These are phyloP conservation scores for Suhomyces yuchorum DNA, from an alignment of 1,139 yeast species.

Conservation along the genomic window DNA sequence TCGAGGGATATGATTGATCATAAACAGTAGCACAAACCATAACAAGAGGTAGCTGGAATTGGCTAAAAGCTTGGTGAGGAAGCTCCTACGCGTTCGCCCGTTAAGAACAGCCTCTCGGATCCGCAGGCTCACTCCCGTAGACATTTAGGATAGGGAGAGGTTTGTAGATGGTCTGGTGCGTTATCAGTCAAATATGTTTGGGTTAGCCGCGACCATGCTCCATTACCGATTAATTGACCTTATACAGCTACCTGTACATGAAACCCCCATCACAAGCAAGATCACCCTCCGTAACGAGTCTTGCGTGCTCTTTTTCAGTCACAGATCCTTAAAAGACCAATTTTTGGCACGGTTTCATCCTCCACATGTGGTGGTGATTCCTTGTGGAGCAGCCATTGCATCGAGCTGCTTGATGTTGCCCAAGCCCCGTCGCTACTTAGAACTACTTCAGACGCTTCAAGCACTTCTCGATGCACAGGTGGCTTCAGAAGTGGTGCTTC, in stretches of 20 bases:
- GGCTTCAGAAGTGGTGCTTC: slow-evolving; percentile 14
- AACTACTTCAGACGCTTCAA: slow-evolving; percentile 2
- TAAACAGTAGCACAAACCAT: slow-evolving; percentile 8
- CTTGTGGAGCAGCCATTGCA: slow-evolving; percentile 7
- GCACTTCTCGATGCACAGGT: slow-evolving; percentile 4
- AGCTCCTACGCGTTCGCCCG: slow-evolving; percentile 5
- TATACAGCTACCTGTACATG: background rate
- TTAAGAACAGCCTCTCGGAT: slow-evolving; percentile 7
- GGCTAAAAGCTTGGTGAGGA: slow-evolving; percentile 1
- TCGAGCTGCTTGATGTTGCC: background rate
- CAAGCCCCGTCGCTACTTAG: background rate
- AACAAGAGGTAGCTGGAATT: slow-evolving; percentile 7
- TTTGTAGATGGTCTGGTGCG: background rate
- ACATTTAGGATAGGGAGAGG: background rate
- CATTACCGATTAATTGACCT: background rate
- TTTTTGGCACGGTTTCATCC: background rate
- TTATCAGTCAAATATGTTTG: background rate
- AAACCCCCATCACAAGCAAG: background rate
- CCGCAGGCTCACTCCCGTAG: background rate
- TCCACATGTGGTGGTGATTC: slow-evolving; percentile 8
- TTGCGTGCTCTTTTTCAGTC: background rate
- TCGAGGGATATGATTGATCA: slow-evolving; percentile 9
- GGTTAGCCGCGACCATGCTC: background rate
- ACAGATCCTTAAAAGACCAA: background rate
- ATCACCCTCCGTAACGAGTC: background rate